Conservation (phyloP, 2,329 filamentous ascomycete genomes). For the Xylariaceae sp. region DNA sequence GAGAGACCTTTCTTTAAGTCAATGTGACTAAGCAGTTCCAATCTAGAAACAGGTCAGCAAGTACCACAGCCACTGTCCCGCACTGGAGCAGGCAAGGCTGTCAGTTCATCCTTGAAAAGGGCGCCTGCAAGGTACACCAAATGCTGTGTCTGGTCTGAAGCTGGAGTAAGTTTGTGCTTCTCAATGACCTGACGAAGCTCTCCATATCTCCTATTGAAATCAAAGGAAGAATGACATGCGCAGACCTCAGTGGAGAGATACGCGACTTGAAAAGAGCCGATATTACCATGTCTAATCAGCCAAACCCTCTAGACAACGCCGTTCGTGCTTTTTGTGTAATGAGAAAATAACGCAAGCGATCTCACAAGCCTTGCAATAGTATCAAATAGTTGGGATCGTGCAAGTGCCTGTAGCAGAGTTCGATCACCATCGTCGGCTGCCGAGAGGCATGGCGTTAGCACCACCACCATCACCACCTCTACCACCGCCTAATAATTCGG, state of each 20-base stretch:
- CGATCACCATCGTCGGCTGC: conserved; percentile 45
- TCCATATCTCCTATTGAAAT: conserved; percentile 25
- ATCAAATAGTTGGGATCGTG: conserved; percentile 9
- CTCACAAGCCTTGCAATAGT: conserved; percentile 25
- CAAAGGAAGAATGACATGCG: conserved; percentile 26
- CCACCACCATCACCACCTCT: conserved; percentile 54
- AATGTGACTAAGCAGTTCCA: conserved; percentile 34
- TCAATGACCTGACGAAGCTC: conserved; percentile 5
- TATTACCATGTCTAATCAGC: conserved; percentile 44
- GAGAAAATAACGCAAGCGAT: conserved; percentile 29
- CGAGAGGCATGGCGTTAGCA: conserved; percentile 46
- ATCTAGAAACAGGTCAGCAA: conserved; percentile 41
- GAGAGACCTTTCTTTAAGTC: conserved; percentile 22
- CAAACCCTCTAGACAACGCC: conserved; percentile 45
- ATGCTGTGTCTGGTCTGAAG: conserved; percentile 19
- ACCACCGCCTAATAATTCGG: conserved; percentile 45
- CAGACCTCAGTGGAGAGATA: conserved; percentile 35
- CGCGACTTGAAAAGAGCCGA: conserved; percentile 30
- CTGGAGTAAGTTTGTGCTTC: conserved; percentile 10
- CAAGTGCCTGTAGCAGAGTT: conserved; percentile 8
- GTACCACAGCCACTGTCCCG: conserved; percentile 32
- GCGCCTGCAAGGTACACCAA: conserved; percentile 11
- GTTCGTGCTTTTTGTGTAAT: conserved; percentile 41
- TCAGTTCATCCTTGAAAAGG: conserved; percentile 22
- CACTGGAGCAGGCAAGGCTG: conserved; percentile 19